Conservation (phyloP, 2,329 filamentous ascomycete species). For the Aspergillus ibericus region DNA sequence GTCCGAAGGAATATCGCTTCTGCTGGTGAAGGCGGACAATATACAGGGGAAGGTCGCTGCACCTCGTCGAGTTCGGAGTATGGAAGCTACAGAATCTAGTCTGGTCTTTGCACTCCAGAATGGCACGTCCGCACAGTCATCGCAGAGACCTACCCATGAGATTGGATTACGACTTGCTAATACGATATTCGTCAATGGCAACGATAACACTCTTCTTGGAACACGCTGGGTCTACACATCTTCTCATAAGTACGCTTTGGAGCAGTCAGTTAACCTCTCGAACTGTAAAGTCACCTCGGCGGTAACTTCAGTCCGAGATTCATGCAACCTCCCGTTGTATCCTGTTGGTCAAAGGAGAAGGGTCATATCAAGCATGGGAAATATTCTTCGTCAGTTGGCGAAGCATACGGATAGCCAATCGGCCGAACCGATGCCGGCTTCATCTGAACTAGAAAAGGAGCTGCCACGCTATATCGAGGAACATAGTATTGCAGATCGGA, state of each 20-base stretch:
- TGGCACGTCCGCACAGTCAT: neutral
- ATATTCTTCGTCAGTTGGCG: constrained; percentile 43
- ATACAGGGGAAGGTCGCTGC: constrained; percentile 33
- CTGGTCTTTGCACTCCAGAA: constrained; percentile 31
- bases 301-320: constrained; percentile 16
- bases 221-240: constrained; percentile 35
- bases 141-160: constrained; percentile 24
- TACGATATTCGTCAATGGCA: constrained; percentile 44
- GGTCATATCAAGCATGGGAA: constrained; percentile 45
- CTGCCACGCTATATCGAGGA: constrained; percentile 43
- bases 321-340: constrained; percentile 34
- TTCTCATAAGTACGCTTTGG: constrained; percentile 23
- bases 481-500: constrained; percentile 37
- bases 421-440: constrained; percentile 38
- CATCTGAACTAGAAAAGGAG: constrained; percentile 42
- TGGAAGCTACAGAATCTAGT: constrained; percentile 33
- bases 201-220: constrained; percentile 41
- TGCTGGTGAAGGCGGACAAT: constrained; percentile 26
- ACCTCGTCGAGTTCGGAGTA: constrained; percentile 29
- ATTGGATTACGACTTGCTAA: constrained; percentile 44
- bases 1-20: constrained; percentile 37
- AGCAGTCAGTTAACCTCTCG: constrained; percentile 31
- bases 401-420: constrained; percentile 31
- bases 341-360: constrained; percentile 39
- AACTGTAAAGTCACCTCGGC: constrained; percentile 31